A percentile compares a stretch with the other conserved stretches of the same genome.
Evolutionary conservation across 164 flowering plant species (phyloP).

Genomic region (Brasenia schreberi): DNA sequence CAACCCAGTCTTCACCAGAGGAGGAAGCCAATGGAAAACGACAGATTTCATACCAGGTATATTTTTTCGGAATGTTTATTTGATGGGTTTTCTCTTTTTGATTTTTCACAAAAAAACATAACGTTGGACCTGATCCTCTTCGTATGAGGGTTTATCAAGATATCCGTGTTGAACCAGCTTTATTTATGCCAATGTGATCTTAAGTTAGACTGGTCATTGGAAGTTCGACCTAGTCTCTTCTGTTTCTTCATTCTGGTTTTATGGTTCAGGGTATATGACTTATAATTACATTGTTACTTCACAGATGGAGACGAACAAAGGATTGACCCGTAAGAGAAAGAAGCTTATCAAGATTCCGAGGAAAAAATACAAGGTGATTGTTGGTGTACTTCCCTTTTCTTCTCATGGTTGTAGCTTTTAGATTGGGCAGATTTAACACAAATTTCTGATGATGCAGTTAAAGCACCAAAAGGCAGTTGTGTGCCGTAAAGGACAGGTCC

Average conservation of each 20-base stretch:
- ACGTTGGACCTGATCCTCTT: too few species aligned
- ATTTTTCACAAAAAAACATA: too few species aligned
- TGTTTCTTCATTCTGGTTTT: background rate
- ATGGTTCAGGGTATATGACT: background rate
- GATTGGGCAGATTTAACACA: background rate
- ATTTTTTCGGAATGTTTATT: background rate
- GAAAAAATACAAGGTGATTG: conserved; percentile 78
- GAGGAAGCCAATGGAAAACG: conserved; percentile 64
- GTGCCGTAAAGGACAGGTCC: conserved; percentile 67
- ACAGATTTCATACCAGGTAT: conserved; percentile 54
- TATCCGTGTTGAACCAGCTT: too few species aligned
- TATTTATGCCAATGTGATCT: background rate
- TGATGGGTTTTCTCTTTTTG: background rate
- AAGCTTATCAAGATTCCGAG: conserved; percentile 79
- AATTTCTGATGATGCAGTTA: conserved; percentile 23
- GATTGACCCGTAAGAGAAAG: conserved; percentile 72
- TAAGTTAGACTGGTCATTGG: background rate
- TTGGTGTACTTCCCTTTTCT: background rate
- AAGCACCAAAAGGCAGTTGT: conserved; percentile 44
- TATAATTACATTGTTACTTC: background rate
- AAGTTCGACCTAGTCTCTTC: background rate
- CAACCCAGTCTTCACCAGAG: conserved; percentile 33
- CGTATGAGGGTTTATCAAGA: too few species aligned
- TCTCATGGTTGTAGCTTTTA: background rate
- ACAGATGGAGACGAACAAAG: conserved; percentile 91